These are phyloP conservation scores for Pinus albicaulis DNA, from an alignment of 75 land plant species.

Conservation along the genomic window DNA sequence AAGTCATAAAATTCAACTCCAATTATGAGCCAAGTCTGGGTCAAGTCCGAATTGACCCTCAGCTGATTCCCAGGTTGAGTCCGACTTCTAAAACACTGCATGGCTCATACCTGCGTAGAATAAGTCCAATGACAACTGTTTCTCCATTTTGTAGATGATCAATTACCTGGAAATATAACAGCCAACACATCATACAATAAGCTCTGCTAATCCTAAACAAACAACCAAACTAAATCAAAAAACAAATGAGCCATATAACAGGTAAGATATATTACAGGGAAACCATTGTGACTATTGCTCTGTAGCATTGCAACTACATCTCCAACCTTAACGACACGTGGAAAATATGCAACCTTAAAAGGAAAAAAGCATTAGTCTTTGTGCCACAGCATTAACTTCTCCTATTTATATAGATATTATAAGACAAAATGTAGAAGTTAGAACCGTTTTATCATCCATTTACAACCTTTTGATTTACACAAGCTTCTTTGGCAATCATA, in stretches of 20 bases:
- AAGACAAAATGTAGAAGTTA: constrained; percentile 5
- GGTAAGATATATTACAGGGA: constrained; percentile 60
- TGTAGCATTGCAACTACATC: constrained; percentile 73
- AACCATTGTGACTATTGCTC: constrained; percentile 92
- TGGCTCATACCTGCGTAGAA: constrained; percentile 75
- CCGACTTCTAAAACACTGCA: neutral
- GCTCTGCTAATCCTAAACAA: neutral
- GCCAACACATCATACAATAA: neutral
- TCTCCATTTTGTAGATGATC: constrained; percentile 85
- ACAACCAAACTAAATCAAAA: constrained; percentile 2
- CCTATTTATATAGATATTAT: neutral
- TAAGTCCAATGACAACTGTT: constrained; percentile 88
- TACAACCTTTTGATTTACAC: constrained; percentile 67
- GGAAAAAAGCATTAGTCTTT: neutral
- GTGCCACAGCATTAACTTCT: neutral
- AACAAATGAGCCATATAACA: neutral
- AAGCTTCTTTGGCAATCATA: constrained; percentile 76
- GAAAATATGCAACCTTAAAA: constrained; percentile 71
- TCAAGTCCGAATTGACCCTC: neutral
- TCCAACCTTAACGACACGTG: constrained; percentile 83
- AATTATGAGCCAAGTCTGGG: too few relatives aligned
- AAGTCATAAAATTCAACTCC: neutral
- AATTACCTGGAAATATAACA: constrained; percentile 61
- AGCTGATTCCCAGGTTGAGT: neutral
- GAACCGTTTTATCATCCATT: neutral